These are phyloP conservation scores for Leptodontidium sp. DNA, from an alignment of 2,329 filamentous ascomycete genomes.

Conservation along the genomic window DNA sequence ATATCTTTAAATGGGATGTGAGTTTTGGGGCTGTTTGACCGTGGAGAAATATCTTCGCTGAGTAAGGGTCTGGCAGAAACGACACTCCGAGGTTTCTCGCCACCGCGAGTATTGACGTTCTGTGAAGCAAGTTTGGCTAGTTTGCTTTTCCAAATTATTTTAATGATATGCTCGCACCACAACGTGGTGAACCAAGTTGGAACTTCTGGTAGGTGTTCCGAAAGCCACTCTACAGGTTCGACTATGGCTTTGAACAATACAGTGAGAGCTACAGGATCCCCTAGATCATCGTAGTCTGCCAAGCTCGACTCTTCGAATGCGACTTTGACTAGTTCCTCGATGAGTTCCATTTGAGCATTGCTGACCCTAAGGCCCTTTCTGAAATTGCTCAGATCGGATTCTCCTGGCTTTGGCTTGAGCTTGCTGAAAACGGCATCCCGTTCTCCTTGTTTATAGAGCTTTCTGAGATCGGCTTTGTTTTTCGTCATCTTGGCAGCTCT, in stretches of 20 bases:
- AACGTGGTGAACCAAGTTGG: slow-evolving; percentile 9
- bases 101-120: background rate
- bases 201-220: background rate
- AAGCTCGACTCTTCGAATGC: slow-evolving; percentile 11
- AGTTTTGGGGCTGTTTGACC: background rate
- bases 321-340: slow-evolving; percentile 1
- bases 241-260: background rate
- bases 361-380: slow-evolving; percentile 3
- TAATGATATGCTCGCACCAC: slow-evolving; percentile 17
- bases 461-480: background rate
- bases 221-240: slow-evolving; percentile 2
- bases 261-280: slow-evolving; percentile 2
- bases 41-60: background rate
- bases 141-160: background rate
- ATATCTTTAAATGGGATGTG: background rate
- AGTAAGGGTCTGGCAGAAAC: background rate
- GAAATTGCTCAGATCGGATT: slow-evolving; percentile 7
- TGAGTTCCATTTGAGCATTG: background rate
- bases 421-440: background rate
- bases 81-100: slow-evolving; percentile 1
- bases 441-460: slow-evolving; percentile 10
- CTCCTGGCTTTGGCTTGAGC: background rate
- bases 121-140: background rate
- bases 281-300: background rate
- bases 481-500: background rate